These are phyloP conservation scores for Dysphania ambrosioides DNA, from an alignment of 148 eudicot genomes.

Conservation along the genomic window DNA sequence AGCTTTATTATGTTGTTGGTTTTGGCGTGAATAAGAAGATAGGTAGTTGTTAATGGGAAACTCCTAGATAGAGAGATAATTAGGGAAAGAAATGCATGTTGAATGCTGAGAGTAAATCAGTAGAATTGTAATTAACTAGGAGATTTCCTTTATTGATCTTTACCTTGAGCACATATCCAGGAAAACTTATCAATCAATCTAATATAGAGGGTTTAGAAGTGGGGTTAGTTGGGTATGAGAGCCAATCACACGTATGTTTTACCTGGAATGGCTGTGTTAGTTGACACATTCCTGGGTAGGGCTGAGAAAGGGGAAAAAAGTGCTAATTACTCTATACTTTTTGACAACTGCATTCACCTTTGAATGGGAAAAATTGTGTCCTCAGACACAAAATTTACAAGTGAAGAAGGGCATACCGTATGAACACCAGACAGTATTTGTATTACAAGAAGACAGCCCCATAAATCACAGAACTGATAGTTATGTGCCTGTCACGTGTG, in stretches of 20 bases:
- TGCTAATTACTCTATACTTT: background rate
- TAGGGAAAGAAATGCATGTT: no score
- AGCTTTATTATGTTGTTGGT: no score
- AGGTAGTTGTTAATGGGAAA: no score
- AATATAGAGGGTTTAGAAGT: background rate
- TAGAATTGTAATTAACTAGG: no score
- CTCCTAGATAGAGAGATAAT: no score
- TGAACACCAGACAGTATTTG: background rate
- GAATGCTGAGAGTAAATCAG: no score
- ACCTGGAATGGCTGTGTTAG: background rate
- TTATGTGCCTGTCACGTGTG: conserved; percentile 4
- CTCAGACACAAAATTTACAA: background rate
- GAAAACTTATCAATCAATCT: no score
- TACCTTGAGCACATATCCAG: no score
- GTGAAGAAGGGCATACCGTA: background rate
- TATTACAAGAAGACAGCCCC: background rate
- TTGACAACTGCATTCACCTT: background rate
- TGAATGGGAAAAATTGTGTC: background rate
- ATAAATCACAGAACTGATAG: background rate
- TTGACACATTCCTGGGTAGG: background rate
- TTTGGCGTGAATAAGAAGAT: no score
- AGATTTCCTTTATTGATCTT: no score
- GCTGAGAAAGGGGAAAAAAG: background rate
- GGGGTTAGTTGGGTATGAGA: background rate
- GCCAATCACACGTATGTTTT: background rate